Evolutionary conservation across 2,329 filamentous ascomycete genomes (phyloP), one percentile per base, ranked within the genome.

Genomic region (Ophiocordyceps robertsii): DNA sequence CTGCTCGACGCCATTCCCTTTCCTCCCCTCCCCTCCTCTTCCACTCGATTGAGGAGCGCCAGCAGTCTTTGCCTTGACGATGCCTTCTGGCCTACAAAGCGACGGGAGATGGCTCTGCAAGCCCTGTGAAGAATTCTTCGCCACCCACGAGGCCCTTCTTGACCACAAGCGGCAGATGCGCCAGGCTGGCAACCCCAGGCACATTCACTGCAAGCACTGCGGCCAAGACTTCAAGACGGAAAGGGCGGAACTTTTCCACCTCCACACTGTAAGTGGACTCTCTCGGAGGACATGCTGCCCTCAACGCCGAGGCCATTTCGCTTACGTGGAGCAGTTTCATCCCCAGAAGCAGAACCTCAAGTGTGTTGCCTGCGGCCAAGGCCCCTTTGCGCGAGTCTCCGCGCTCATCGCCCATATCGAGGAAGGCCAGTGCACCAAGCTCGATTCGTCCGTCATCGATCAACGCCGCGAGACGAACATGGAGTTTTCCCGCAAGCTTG

Each of bases 371-470:
- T 76, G 72, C 44, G 40, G 51, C 0, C 45, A 51, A 1, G 56
- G 49, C 2, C 54, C 53, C 1, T 73, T 71, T 43, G 38, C 29
- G 1, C 56, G 59, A 1, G 54, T 66, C 0, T 56, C 60, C 1
- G 47, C 40, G 0, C 60, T 72, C 31, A 61, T 74, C 41, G 32
- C 45, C 1, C 72, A 76, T 40, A 58, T 75, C 4, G 69, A 75
- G 51, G 47, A 48, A 2, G 51, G 57, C 21, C 42, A 59, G 1
- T 76, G 72, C 46, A 27, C 44, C 1, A 41, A 32, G 0, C 61
- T 75, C 44, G 54, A 48, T 24, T 52, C 51, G 3, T 43, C 46
- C 0, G 47, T 58, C 1, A 46, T 72, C 12, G 56, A 60, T 9
- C 45, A 52, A 8, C 47, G 56, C 16, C 61, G 67, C 4, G 52